These are phyloP conservation scores for Agarophyton chilense DNA, from an alignment of 23 red algal genomes.

Conservation along the genomic window DNA sequence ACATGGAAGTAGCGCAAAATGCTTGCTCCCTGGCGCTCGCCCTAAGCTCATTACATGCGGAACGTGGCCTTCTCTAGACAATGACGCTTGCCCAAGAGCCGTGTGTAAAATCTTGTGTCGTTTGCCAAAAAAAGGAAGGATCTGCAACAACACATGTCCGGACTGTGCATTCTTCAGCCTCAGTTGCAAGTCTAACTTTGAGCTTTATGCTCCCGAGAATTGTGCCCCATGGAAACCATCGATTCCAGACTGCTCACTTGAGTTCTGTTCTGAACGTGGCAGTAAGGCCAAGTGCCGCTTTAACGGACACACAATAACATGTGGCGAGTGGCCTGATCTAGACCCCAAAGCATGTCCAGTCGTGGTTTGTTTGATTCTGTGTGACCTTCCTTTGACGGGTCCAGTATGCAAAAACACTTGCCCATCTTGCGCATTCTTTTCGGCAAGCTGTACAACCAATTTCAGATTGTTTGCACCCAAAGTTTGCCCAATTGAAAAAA, in stretches of 20 bases:
- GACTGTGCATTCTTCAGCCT: conserved; percentile 4
- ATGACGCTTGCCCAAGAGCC: not conserved
- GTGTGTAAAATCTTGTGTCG: conserved; percentile 2
- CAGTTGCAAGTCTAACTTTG: conserved; percentile 13
- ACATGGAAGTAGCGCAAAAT: not conserved
- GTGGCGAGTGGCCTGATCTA: not conserved
- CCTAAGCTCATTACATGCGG: not conserved
- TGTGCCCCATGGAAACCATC: not conserved
- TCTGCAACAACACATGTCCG: not conserved
- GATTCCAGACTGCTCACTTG: not conserved
- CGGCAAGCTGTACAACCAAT: not conserved
- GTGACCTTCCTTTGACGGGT: not conserved
- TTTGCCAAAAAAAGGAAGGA: not conserved
- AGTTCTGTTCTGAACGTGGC: not conserved
- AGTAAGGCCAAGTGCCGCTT: not conserved
- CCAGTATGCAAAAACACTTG: not conserved
- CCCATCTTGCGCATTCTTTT: not conserved
- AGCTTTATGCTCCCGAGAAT: not conserved
- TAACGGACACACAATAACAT: not conserved
- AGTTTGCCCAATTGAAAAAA: not conserved
- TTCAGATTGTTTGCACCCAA: not conserved
- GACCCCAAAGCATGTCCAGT: not conserved
- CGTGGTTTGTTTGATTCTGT: not conserved
- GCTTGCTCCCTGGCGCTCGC: not conserved
- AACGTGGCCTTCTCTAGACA: not conserved